These are phyloP conservation scores for Venturia effusa DNA, from an alignment of 2,329 filamentous ascomycete species.

Conservation along the genomic window DNA sequence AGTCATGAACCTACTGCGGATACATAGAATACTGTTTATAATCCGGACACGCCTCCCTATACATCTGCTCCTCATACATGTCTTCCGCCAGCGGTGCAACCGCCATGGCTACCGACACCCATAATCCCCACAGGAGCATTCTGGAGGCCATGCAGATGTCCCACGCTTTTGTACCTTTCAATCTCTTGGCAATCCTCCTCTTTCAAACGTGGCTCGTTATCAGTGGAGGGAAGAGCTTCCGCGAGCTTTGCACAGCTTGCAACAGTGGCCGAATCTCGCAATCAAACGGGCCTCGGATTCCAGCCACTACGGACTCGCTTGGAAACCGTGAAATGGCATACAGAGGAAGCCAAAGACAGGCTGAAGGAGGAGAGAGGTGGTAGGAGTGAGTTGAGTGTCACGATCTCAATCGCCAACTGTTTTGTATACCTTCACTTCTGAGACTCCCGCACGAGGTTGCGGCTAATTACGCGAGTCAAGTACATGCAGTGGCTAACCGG, in stretches of 20 bases:
- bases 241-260: too few species aligned
- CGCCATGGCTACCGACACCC: background rate
- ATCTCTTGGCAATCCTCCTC: background rate
- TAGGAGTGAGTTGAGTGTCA: background rate
- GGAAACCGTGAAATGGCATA: background rate
- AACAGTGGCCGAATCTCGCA: background rate
- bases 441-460: background rate
- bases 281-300: background rate
- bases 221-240: background rate
- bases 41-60: conserved; percentile 45
- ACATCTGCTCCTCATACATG: conserved; percentile 6
- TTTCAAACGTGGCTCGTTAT: background rate
- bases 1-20: conserved; percentile 43
- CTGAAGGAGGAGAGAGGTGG: background rate
- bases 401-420: background rate
- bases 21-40: conserved; percentile 50
- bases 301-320: background rate
- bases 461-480: background rate
- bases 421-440: background rate
- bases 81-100: background rate
- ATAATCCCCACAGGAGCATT: background rate
- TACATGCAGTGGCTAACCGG: background rate
- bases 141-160: background rate
- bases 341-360: background rate
- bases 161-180: background rate